These are phyloP conservation scores for Ampelomyces quisqualis DNA, from an alignment of 2,329 filamentous ascomycete genomes.

Conservation along the genomic window DNA sequence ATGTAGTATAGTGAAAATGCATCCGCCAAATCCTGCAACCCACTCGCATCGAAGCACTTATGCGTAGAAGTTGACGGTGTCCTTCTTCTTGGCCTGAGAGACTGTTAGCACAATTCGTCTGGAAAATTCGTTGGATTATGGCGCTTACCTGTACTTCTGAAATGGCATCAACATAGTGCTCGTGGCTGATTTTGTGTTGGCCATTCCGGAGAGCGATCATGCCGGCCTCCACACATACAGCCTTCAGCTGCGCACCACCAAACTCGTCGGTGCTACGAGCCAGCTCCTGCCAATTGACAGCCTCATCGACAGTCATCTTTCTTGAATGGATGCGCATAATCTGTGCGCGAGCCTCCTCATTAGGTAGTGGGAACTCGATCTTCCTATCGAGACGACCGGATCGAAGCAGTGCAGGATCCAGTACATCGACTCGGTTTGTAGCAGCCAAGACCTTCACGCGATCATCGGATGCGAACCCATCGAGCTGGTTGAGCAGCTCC, in stretches of 20 bases:
- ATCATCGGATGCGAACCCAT: conserved; percentile 95
- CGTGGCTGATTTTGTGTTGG: conserved; percentile 94
- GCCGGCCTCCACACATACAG: conserved; percentile 96
- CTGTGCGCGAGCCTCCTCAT: conserved; percentile 95
- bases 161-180: conserved; percentile 98
- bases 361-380: conserved; percentile 97
- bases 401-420: conserved; percentile 86
- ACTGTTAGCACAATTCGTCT: conserved; percentile 5
- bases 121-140: background rate
- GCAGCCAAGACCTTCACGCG: conserved; percentile 94
- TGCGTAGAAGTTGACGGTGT: conserved; percentile 56
- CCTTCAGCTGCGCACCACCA: conserved; percentile 95
- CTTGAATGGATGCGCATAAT: conserved; percentile 96
- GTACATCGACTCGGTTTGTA: conserved; percentile 90
- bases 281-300: conserved; percentile 93
- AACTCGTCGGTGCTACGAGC: conserved; percentile 98
- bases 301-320: conserved; percentile 95
- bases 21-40: conserved; percentile 14
- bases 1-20: conserved; percentile 23
- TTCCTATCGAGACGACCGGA: conserved; percentile 93
- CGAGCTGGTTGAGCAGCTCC: conserved; percentile 96
- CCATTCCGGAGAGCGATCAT: conserved; percentile 97
- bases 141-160: conserved; percentile 77
- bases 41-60: conserved; percentile 23
- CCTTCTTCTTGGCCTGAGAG: conserved; percentile 76